phyloP scores from a whole-genome alignment of 2,329 filamentous ascomycete genomes.

The Parascedosporium putredinis region DNA sequence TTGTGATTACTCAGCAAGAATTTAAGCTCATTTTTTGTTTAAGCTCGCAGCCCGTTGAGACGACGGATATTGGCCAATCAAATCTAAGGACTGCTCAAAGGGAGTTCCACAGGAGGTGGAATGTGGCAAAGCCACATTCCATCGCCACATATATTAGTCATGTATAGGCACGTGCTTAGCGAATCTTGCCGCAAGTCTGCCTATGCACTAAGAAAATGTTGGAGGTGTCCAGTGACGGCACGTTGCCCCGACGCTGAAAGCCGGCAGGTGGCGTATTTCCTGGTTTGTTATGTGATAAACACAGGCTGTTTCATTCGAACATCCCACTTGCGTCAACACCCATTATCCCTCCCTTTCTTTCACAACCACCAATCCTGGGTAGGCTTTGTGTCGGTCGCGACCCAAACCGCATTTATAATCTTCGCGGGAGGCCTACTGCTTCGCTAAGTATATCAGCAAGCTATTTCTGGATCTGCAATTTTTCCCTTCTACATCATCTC shows the following conservation, averaged over 20 bases:
- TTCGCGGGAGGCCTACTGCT: background rate
- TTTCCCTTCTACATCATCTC: background rate
- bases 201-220: background rate
- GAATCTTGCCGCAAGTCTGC: no score
- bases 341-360: background rate
- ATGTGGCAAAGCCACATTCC: background rate
- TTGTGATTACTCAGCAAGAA: background rate
- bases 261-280: background rate
- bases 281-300: slow-evolving; percentile 6
- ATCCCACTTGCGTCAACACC: slow-evolving; percentile 5
- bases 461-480: background rate
- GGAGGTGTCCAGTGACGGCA: background rate
- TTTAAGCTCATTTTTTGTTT: background rate
- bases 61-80: no score
- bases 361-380: background rate
- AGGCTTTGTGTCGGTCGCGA: background rate
- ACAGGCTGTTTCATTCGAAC: slow-evolving; percentile 1
- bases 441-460: background rate
- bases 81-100: no score
- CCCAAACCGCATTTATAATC: background rate
- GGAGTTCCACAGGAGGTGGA: no score
- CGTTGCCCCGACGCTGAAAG: slow-evolving; percentile 3
- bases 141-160: background rate
- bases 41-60: no score
- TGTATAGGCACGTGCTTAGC: slow-evolving; percentile 2